phyloP scores from a whole-genome alignment of 2,329 filamentous ascomycete genomes.

The Teratosphaeria viscida region DNA sequence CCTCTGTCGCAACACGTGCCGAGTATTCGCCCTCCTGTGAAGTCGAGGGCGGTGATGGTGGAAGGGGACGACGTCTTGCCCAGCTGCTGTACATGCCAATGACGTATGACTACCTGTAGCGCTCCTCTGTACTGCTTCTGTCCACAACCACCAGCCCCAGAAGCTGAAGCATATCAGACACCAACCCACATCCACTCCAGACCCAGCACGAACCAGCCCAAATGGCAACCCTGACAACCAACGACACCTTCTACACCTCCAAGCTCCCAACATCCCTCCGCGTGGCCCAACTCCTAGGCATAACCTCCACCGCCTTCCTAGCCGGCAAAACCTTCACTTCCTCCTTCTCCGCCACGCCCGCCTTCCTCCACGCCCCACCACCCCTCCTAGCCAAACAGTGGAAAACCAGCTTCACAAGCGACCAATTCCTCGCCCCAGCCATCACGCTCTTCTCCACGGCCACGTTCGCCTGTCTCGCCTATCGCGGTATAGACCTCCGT shows the following conservation, averaged over 20 bases:
- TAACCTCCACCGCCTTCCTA: constrained; percentile 41
- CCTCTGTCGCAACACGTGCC: no score
- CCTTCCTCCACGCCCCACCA: constrained; percentile 45
- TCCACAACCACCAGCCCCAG: not conserved
- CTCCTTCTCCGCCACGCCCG: constrained; percentile 37
- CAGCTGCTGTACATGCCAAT: not conserved
- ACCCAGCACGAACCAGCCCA: not conserved
- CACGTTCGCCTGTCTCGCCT: constrained; percentile 39
- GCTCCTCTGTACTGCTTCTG: no score
- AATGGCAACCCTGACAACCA: not conserved
- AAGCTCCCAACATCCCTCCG: constrained; percentile 25
- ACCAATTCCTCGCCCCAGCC: constrained; percentile 31
- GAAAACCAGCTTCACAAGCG: constrained; percentile 33
- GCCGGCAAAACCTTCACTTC: constrained; percentile 25
- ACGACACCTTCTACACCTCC: not conserved
- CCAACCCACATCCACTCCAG: not conserved
- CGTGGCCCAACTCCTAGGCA: constrained; percentile 39
- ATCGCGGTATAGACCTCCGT: constrained; percentile 22
- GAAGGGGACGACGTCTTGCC: no score
- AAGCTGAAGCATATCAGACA: not conserved
- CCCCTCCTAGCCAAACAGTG: constrained; percentile 48
- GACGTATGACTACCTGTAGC: not conserved
- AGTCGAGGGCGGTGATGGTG: no score
- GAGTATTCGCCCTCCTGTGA: no score
- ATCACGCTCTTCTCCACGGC: constrained; percentile 32